Base-by-base conservation (phyloP, 2,329 filamentous ascomycete genomes). In the Aspergillus pseudoviridinutans region DNA sequence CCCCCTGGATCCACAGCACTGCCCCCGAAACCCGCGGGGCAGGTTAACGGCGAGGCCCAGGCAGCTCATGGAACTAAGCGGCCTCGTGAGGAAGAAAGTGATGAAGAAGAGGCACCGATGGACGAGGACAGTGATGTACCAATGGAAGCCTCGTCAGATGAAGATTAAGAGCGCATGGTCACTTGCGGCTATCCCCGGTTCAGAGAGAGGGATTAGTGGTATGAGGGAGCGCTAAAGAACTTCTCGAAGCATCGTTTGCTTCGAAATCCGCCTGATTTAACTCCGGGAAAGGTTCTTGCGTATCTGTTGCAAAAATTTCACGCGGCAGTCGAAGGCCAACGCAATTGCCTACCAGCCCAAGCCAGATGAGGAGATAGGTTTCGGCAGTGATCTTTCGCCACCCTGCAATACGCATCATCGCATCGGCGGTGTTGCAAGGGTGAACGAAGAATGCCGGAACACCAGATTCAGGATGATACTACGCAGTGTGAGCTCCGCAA, bases 381-480 rank as follows among this genome's bases (percentile, higher is more conserved):
- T 87, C 72, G 5, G 79, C 73, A 20, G 66, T 74, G 49, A 79
- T 62, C n/a, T 67, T 61, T 56, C 64, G 65, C 51, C 67, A 66
- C 14, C 73, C 68, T 65, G 83, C 77, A 67, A 91, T 86, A 53
- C 78, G 79, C 64, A 80, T 79, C 83, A 97, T 89, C 53, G 90
- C 89, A 63, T 93, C 88, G 56, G 89, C 89, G 8, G 94, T 90
- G 71, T 90, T 85, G 76, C 94, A 97, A 25, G 94, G 93, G 77
- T 99, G 94, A 66, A 97, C 83, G 75, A 96, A 97, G 75, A 93
- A 97, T 51, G 86, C 84, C 44, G 92, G 91, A 58, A 87, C 75
- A 54, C 88, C 89, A 57, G 87, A 90, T 58, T 90, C 75, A 53
- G 94, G 93, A 80, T 97, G 92, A 74, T 95, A 87, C 86, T 93